Evolutionary conservation across 2,329 filamentous ascomycete genomes (phyloP).

Genomic region (Aspergillus intermedius): DNA sequence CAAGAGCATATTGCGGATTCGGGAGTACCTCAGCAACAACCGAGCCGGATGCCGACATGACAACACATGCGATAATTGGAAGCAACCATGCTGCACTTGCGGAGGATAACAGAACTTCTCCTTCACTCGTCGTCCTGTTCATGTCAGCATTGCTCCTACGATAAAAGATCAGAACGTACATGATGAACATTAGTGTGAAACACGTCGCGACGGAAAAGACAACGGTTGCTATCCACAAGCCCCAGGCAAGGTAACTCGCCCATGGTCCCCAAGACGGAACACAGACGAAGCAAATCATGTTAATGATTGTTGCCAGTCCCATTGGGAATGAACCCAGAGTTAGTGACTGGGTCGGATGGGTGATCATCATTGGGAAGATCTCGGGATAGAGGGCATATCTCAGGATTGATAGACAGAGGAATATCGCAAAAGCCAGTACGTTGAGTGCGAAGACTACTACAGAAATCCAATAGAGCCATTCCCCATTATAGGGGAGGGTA

Average conservation of each 20-base stretch:
- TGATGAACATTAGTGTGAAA: background rate
- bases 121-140: background rate
- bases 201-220: conserved; percentile 42
- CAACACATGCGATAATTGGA: conserved; percentile 59
- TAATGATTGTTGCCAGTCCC: conserved; percentile 59
- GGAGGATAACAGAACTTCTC: conserved; percentile 33
- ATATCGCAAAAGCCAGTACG: conserved; percentile 18
- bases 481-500: conserved; percentile 28
- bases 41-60: conserved; percentile 56
- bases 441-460: conserved; percentile 24
- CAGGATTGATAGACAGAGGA: conserved; percentile 44
- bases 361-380: conserved; percentile 59
- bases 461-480: conserved; percentile 31
- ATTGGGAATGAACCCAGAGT: conserved; percentile 63
- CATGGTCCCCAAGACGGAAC: conserved; percentile 52
- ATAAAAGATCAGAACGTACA: background rate
- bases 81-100: conserved; percentile 60
- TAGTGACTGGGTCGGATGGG: conserved; percentile 57
- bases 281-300: conserved; percentile 55
- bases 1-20: conserved; percentile 48
- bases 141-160: background rate
- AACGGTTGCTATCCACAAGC: conserved; percentile 51
- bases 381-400: conserved; percentile 58
- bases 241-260: conserved; percentile 49
- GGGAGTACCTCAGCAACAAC: conserved; percentile 53